phyloP scores from a whole-genome alignment of 2,329 filamentous ascomycete genomes.

The Pestalotiopsis sp. region DNA sequence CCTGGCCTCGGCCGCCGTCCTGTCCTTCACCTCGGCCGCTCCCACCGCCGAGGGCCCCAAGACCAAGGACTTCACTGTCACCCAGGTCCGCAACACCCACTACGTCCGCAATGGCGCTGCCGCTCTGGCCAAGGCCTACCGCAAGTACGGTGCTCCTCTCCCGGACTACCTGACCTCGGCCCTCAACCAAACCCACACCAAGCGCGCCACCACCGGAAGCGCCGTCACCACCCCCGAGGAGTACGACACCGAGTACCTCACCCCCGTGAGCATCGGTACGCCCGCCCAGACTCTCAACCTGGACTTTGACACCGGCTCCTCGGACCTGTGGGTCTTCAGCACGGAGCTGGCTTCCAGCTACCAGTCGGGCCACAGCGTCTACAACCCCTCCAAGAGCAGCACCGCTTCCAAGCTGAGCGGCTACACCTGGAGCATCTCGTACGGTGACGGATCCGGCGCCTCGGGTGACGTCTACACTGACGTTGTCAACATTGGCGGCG shows the following conservation, averaged over 20 bases:
- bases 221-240: conserved; percentile 18
- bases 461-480: conserved; percentile 29
- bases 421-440: conserved; percentile 21
- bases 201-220: conserved; percentile 26
- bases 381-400: conserved; percentile 18
- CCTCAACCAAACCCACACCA: conserved; percentile 24
- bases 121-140: conserved; percentile 39
- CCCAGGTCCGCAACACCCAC: conserved; percentile 39
- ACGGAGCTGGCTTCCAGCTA: conserved; percentile 13
- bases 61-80: conserved; percentile 30
- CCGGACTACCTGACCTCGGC: conserved; percentile 32
- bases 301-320: conserved; percentile 25
- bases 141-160: conserved; percentile 38
- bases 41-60: conserved; percentile 15
- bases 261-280: conserved; percentile 22
- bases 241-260: conserved; percentile 20
- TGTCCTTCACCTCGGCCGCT: conserved; percentile 15
- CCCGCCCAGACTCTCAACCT: conserved; percentile 22
- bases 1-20: conserved; percentile 17
- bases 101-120: conserved; percentile 36
- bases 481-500: conserved; percentile 19
- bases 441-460: conserved; percentile 21
- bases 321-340: conserved; percentile 26
- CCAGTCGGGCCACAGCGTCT: conserved; percentile 19
- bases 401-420: conserved; percentile 19